phyloP scores from a whole-genome alignment of 352 stramenopile genomes.

The Paralagenidium karlingii region DNA sequence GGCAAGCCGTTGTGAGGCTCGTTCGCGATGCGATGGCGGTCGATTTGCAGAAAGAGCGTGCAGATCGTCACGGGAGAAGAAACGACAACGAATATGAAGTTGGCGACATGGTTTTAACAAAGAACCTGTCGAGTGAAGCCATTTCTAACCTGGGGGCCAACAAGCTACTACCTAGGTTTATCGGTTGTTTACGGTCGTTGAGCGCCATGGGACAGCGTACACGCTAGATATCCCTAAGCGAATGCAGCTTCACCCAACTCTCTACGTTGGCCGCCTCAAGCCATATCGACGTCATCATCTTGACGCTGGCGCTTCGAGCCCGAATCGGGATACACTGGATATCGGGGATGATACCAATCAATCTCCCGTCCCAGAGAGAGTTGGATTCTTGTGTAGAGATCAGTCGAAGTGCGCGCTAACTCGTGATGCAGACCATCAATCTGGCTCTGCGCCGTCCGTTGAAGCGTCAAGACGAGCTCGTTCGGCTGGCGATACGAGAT shows the following conservation, averaged over 20 bases:
- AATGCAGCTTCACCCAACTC: slow-evolving; percentile 12
- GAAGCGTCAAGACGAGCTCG: not conserved
- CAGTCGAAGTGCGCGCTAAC: not conserved
- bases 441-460: not conserved
- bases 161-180: not conserved
- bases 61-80: slow-evolving; percentile 4
- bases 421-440: not conserved
- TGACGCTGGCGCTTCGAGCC: not conserved
- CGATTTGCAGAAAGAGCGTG: slow-evolving; percentile 13
- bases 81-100: slow-evolving; percentile 2
- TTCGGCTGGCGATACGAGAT: not conserved
- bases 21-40: slow-evolving; percentile 10
- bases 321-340: not conserved
- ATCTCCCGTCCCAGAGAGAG: no score
- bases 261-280: slow-evolving; percentile 16
- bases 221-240: slow-evolving; percentile 5
- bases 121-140: slow-evolving; percentile 2
- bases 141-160: not conserved
- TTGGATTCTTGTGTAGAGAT: not conserved
- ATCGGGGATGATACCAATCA: no score
- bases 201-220: not conserved
- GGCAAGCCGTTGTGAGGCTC: slow-evolving; percentile 6
- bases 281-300: slow-evolving; percentile 1
- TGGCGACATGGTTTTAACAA: slow-evolving; percentile 5
- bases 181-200: not conserved